Percentiles rank a stretch among this genome's conserved stretches.
Conservation (phyloP, 139 green algal genomes). For the Ulvella scutata region DNA sequence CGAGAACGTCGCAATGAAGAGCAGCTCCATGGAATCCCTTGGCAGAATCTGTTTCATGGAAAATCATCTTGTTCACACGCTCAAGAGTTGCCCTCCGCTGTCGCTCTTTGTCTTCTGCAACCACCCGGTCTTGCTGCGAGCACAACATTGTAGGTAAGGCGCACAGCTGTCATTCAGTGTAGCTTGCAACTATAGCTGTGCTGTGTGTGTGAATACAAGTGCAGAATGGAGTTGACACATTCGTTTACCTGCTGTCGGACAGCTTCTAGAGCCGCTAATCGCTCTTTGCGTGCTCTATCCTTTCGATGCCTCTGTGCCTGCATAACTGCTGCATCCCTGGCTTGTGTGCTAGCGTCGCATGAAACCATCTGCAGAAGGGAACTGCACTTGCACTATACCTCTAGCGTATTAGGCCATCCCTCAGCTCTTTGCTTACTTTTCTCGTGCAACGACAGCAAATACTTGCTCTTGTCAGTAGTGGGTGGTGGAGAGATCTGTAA, state of each 20-base stretch:
- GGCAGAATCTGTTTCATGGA: slow-evolving; percentile 44
- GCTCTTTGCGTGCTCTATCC: background rate
- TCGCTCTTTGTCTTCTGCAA: background rate
- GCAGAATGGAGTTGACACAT: background rate
- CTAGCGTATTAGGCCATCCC: background rate
- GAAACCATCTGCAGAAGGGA: background rate
- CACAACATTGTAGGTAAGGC: background rate
- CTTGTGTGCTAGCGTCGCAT: background rate
- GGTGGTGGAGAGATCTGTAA: background rate
- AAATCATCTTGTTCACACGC: slow-evolving; percentile 61
- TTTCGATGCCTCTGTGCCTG: slow-evolving; percentile 2
- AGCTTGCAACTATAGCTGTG: background rate
- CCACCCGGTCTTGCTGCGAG: background rate
- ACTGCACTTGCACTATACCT: background rate
- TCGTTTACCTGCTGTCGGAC: background rate
- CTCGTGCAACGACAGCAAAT: background rate
- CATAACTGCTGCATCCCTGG: background rate
- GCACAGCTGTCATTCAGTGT: background rate
- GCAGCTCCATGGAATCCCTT: slow-evolving; percentile 28
- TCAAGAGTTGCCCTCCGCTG: slow-evolving; percentile 20
- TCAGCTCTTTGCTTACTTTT: background rate
- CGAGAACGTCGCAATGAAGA: slow-evolving; percentile 33
- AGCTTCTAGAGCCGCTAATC: background rate
- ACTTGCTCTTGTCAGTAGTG: background rate
- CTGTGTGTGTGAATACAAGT: background rate